These are phyloP conservation scores for Mangifera indica DNA, from an alignment of 345 rosid genomes.

Conservation along the genomic window DNA sequence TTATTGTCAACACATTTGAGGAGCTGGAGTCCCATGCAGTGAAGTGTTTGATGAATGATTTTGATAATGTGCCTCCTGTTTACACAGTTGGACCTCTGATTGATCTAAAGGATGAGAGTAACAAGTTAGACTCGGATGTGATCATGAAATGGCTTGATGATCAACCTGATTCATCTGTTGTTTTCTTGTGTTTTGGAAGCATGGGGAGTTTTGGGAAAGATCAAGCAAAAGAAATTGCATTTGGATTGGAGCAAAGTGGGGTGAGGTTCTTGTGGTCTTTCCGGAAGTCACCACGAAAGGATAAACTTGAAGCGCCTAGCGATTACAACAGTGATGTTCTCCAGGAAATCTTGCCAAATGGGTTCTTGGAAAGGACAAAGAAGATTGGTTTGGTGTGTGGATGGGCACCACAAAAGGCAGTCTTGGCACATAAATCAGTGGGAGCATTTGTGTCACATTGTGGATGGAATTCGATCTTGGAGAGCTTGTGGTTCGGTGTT, in stretches of 20 bases:
- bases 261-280: conserved; percentile 40
- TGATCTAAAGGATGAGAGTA: no score
- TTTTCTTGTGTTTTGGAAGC: conserved; percentile 48
- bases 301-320: neutral
- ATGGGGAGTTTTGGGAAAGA: conserved; percentile 29
- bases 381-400: conserved; percentile 10
- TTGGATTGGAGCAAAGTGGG: conserved; percentile 31
- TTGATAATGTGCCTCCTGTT: no score
- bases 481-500: conserved; percentile 36
- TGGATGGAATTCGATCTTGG: conserved; percentile 47
- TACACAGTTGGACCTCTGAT: no score
- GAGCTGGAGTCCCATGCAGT: no score
- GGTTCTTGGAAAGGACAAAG: conserved; percentile 28
- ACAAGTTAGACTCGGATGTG: no score
- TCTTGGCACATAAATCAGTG: conserved; percentile 22
- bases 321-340: conserved; percentile 17
- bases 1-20: neutral
- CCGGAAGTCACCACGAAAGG: conserved; percentile 19
- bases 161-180: conserved; percentile 34
- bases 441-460: conserved; percentile 46
- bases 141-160: conserved; percentile 32
- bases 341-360: conserved; percentile 24
- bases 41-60: no score
- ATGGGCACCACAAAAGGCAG: conserved; percentile 37
- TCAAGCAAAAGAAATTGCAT: conserved; percentile 33